These are phyloP conservation scores for Arbutus unedo DNA, from an alignment of 148 eudicot species.

Conservation along the genomic window DNA sequence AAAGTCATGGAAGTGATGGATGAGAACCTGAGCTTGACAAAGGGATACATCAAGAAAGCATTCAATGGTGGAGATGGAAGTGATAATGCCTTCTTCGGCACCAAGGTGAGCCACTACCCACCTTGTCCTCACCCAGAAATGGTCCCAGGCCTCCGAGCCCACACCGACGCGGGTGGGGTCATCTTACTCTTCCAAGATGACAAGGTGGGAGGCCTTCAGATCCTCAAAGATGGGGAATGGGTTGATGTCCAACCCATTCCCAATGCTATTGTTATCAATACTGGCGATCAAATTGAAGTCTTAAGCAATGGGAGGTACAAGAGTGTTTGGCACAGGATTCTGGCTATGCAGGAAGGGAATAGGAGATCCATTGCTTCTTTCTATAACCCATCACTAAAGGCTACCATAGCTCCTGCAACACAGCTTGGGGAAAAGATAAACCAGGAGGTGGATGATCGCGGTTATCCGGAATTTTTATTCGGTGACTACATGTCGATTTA, in stretches of 20 bases:
- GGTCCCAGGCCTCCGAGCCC: slow-evolving; percentile 71
- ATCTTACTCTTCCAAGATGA: slow-evolving; percentile 92
- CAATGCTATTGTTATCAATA: slow-evolving; percentile 79
- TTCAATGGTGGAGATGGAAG: slow-evolving; percentile 43
- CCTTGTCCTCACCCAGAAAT: slow-evolving; percentile 78
- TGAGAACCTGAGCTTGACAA: slow-evolving; percentile 78
- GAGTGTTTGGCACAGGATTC: slow-evolving; percentile 87
- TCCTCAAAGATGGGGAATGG: slow-evolving; percentile 77
- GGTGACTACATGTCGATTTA: slow-evolving; percentile 89
- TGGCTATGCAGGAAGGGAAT: slow-evolving; percentile 45
- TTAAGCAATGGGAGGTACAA: slow-evolving; percentile 83
- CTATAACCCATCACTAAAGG: slow-evolving; percentile 68
- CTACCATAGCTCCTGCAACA: slow-evolving; percentile 67
- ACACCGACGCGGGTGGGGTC: slow-evolving; percentile 94
- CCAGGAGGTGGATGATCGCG: slow-evolving; percentile 15
- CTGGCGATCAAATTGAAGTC: slow-evolving; percentile 90
- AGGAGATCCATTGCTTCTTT: slow-evolving; percentile 83
- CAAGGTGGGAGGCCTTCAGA: slow-evolving; percentile 57
- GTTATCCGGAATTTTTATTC: slow-evolving; percentile 71
- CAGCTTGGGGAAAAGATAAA: slow-evolving; percentile 32
- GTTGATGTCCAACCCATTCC: slow-evolving; percentile 73
- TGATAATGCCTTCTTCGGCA: slow-evolving; percentile 73
- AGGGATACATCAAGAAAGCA: slow-evolving; percentile 69
- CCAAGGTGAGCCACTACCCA: slow-evolving; percentile 94
- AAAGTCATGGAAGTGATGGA: slow-evolving; percentile 81